phyloP scores from a whole-genome alignment of 768 basidiomycete species.

The Tricholoma furcatifolium region DNA sequence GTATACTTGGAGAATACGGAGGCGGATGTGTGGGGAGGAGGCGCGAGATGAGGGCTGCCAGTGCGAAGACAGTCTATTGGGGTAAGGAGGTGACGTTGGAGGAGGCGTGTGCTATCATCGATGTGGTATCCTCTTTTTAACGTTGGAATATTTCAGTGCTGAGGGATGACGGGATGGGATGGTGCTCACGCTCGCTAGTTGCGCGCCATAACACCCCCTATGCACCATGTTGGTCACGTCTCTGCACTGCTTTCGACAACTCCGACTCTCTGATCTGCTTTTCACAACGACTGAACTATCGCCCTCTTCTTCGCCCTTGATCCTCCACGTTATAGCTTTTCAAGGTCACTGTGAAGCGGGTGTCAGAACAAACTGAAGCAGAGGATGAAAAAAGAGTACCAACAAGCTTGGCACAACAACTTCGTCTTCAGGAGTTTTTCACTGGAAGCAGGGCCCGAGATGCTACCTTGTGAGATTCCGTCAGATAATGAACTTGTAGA shows the following conservation, averaged over 20 bases:
- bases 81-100: slow-evolving; percentile 75
- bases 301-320: slow-evolving; percentile 47
- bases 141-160: background rate
- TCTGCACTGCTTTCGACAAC: slow-evolving; percentile 43
- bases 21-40: slow-evolving; percentile 89
- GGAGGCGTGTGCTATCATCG: slow-evolving; percentile 76
- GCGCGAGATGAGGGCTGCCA: slow-evolving; percentile 88
- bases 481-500: background rate
- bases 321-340: slow-evolving; percentile 87
- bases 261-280: slow-evolving; percentile 42
- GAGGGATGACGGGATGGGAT: slow-evolving; percentile 6
- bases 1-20: slow-evolving; percentile 94
- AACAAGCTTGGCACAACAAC: slow-evolving; percentile 93
- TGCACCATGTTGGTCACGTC: slow-evolving; percentile 86
- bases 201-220: slow-evolving; percentile 91
- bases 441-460: slow-evolving; percentile 77
- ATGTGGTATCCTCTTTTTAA: slow-evolving; percentile 86
- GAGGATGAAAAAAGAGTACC: slow-evolving; percentile 18
- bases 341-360: slow-evolving; percentile 54
- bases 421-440: slow-evolving; percentile 90
- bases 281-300: slow-evolving; percentile 39
- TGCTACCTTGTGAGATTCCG: slow-evolving; percentile 59
- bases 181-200: slow-evolving; percentile 86
- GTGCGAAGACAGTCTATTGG: slow-evolving; percentile 91
- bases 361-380: background rate